These are phyloP conservation scores for Rhizomucor pusillus DNA, from an alignment of 371 early-diverging fungal genomes.

Conservation along the genomic window DNA sequence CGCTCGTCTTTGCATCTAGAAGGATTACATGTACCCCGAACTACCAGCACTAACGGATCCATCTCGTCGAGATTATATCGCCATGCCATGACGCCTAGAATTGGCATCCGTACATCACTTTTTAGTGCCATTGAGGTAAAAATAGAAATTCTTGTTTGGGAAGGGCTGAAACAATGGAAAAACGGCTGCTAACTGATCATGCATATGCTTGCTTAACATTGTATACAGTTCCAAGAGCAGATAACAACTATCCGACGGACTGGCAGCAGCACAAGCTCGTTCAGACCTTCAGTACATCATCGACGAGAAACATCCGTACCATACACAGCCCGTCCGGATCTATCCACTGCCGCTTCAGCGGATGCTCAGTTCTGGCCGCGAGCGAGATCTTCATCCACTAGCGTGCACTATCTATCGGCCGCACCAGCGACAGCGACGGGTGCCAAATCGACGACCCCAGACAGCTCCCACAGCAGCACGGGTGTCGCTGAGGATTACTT, in stretches of 20 bases:
- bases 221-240: conserved; percentile 35
- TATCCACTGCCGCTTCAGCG: not conserved
- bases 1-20: conserved; percentile 35
- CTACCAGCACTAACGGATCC: conserved; percentile 38
- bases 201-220: not conserved
- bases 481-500: conserved; percentile 23
- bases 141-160: not conserved
- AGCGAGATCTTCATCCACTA: not conserved
- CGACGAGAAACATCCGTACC: conserved; percentile 12
- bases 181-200: no score
- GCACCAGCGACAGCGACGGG: not conserved
- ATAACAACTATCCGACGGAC: conserved; percentile 28
- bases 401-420: not conserved
- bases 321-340: not conserved
- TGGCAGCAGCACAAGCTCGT: conserved; percentile 22
- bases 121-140: conserved; percentile 46
- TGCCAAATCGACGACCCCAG: conserved; percentile 8
- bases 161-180: not conserved
- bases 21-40: conserved; percentile 25
- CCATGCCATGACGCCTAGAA: conserved; percentile 39
- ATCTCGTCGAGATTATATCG: conserved; percentile 30
- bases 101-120: conserved; percentile 43
- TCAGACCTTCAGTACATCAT: conserved; percentile 2
- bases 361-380: not conserved
- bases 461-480: conserved; percentile 11